These are phyloP conservation scores for Alternaria triticina DNA, from an alignment of 2,329 filamentous ascomycete genomes.

Conservation along the genomic window DNA sequence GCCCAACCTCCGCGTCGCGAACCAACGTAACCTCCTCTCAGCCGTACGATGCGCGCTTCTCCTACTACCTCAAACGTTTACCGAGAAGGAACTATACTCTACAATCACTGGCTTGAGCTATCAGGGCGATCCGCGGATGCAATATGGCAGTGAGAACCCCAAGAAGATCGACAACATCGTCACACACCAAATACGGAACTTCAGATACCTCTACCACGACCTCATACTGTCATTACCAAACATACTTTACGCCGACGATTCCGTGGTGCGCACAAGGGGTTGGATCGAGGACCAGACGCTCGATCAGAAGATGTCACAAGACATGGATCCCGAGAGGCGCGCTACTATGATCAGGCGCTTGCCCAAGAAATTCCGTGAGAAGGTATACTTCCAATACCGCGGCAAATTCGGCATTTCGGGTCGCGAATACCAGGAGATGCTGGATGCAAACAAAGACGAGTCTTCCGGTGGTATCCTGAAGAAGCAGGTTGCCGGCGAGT, in stretches of 20 bases:
- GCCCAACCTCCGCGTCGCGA: slow-evolving; percentile 87
- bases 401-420: slow-evolving; percentile 86
- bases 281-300: slow-evolving; percentile 66
- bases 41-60: slow-evolving; percentile 89
- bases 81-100: slow-evolving; percentile 84
- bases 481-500: slow-evolving; percentile 78
- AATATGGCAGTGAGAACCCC: slow-evolving; percentile 85
- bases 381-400: slow-evolving; percentile 94
- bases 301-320: slow-evolving; percentile 77
- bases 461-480: slow-evolving; percentile 67
- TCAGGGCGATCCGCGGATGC: slow-evolving; percentile 95
- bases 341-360: slow-evolving; percentile 96
- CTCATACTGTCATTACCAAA: slow-evolving; percentile 91
- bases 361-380: slow-evolving; percentile 83
- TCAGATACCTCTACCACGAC: slow-evolving; percentile 88
- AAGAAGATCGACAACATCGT: slow-evolving; percentile 96
- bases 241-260: slow-evolving; percentile 73
- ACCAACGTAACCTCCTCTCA: slow-evolving; percentile 93
- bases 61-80: slow-evolving; percentile 82
- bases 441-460: slow-evolving; percentile 76
- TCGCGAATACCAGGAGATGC: slow-evolving; percentile 83
- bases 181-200: slow-evolving; percentile 86
- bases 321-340: slow-evolving; percentile 89
- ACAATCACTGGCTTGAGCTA: slow-evolving; percentile 94
- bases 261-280: slow-evolving; percentile 59